Percentiles rank a stretch among this genome's conserved stretches.
phyloP scores from a whole-genome alignment of 2,329 filamentous ascomycete genomes.

The Gaeumannomyces tritici region DNA sequence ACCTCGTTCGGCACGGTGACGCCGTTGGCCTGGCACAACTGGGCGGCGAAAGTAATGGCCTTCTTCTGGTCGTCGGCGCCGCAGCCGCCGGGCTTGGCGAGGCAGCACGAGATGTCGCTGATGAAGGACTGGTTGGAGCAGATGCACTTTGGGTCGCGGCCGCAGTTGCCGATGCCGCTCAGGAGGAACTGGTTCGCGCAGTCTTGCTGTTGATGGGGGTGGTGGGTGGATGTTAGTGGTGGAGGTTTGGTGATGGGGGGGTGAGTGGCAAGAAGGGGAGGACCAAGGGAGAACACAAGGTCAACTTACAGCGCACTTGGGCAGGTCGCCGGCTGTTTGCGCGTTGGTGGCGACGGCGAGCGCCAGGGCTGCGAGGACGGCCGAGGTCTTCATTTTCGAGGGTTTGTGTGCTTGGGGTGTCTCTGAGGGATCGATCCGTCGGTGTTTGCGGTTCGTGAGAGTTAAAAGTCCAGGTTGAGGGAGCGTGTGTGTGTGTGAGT shows the following conservation, averaged over 20 bases:
- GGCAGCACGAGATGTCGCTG: constrained; percentile 27
- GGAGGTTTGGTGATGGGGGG: background rate
- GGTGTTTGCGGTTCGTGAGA: background rate
- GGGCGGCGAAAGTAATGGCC: constrained; percentile 20
- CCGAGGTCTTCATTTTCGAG: constrained; percentile 33
- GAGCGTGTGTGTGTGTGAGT: no score
- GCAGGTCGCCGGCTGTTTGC: constrained; percentile 33
- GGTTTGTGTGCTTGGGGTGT: background rate
- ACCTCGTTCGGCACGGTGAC: constrained; percentile 23
- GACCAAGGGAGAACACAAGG: no score
- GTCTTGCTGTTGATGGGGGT: constrained; percentile 11
- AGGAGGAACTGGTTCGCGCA: constrained; percentile 20
- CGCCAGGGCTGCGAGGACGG: constrained; percentile 36
- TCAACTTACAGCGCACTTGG: constrained; percentile 43
- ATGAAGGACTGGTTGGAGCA: constrained; percentile 30
- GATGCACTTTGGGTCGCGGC: constrained; percentile 27
- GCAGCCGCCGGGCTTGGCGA: constrained; percentile 17
- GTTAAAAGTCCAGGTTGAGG: no score
- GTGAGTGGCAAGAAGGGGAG: background rate
- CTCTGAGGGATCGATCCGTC: background rate
- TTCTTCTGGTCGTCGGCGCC: constrained; percentile 15
- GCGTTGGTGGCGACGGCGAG: constrained; percentile 43
- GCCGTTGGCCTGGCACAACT: constrained; percentile 21
- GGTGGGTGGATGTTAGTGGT: constrained; percentile 5
- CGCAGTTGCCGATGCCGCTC: constrained; percentile 23